Evolutionary conservation across 257 asterid species (phyloP), one percentile per base, ranked within the genome.

Genomic region (Scutellaria baicalensis): DNA sequence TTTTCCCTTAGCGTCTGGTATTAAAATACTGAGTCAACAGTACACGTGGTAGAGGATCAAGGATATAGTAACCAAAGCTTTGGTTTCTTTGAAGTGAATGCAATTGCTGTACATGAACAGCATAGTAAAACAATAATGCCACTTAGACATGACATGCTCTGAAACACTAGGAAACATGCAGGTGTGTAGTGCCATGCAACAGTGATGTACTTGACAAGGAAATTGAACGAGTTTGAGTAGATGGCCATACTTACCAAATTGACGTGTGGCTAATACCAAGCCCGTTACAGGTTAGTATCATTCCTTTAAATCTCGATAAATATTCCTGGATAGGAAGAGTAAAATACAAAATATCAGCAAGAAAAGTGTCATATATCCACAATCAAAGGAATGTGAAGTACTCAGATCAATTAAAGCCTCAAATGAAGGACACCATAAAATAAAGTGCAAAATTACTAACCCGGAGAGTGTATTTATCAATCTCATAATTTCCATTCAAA

Each of bases 221-320:
- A 47, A 63, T 39, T 6, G 40, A 57, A 50, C 36, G 60, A 62
- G 62, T 73, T 9, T 48, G 59, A 18, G 51, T 7, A n/a, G 63
- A 74, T 48, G 23, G 55, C 55, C 59, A 63, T 35, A 59, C 83
- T 12, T 75, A 87, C 89, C 87, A 79, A 59, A 77, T 80, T 66
- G 88, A 81, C 8, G 79, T 68, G 76, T 79, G 82, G 68, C 79
- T 78, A 56, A 87, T 85, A 43, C 94, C 94, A 70, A 87, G 94
- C 62, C 91, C 91, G 66, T 87, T 87, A 64, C 86, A 83, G 60
- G 89, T 87, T 43, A 83, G 85, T 56, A 87, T 87, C 93, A 87
- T 84, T 64, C 88, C 93, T 71, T 87, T 87, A 71, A 87, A 87
- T 87, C 87, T 84, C 59, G 93, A 76, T 52, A 87, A 78, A 71